Evolutionary conservation across 1,284 basidiomycete genomes (phyloP).

Genomic region (Apiotrichum veenhuisii): DNA sequence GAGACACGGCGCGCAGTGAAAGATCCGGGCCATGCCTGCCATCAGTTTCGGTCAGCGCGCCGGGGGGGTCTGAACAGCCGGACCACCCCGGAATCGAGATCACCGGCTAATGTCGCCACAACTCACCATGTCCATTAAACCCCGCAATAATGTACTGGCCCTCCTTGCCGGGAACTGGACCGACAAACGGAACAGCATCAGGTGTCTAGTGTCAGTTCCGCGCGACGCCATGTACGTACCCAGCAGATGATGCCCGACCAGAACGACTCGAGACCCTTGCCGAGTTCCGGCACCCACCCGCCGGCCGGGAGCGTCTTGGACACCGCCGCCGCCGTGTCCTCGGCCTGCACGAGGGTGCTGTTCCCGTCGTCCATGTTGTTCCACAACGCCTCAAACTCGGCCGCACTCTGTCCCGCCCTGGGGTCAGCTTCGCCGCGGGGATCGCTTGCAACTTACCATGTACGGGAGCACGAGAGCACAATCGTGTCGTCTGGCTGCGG

Average conservation of each 20-base stretch:
- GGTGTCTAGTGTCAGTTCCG: constrained; percentile 11
- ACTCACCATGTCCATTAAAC: constrained; percentile 32
- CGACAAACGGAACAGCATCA: constrained; percentile 30
- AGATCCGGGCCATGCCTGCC: constrained; percentile 28
- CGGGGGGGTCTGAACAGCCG: too few species aligned
- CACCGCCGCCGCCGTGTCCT: not conserved
- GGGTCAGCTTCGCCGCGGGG: constrained; percentile 14
- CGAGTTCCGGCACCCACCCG: not conserved
- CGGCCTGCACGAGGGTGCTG: not conserved
- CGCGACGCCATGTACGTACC: not conserved
- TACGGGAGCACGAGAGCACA: constrained; percentile 4
- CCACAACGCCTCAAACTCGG: not conserved
- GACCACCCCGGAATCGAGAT: too few species aligned
- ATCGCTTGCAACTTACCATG: constrained; percentile 9
- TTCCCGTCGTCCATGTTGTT: constrained; percentile 13
- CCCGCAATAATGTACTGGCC: constrained; percentile 34
- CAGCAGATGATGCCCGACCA: constrained; percentile 32
- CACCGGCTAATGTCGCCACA: not conserved
- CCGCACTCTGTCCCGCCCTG: constrained; percentile 11
- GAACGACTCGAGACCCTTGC: constrained; percentile 13
- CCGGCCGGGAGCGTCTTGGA: not conserved
- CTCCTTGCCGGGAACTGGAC: constrained; percentile 28
- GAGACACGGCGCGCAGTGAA: constrained; percentile 29
- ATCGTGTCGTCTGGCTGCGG: constrained; percentile 2
- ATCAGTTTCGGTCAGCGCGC: too few species aligned